phyloP scores from a whole-genome alignment of 1,284 basidiomycete species.

The Ceratorhiza oryzae-sativae region DNA sequence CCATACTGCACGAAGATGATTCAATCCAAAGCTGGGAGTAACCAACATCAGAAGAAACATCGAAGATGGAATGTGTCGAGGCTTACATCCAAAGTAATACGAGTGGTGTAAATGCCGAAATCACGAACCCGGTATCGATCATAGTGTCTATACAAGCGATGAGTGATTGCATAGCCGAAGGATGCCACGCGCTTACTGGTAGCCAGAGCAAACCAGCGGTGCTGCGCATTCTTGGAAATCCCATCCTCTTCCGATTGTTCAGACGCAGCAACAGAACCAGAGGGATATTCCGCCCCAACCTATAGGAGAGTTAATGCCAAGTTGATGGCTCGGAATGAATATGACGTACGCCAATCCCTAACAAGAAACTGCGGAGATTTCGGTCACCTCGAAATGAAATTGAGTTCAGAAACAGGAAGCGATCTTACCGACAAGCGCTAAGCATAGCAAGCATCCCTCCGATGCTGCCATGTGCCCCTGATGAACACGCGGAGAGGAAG shows the following conservation, averaged over 20 bases:
- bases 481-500: constrained; percentile 80
- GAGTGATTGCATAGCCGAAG: constrained; percentile 16
- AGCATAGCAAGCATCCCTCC: constrained; percentile 78
- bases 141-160: constrained; percentile 65
- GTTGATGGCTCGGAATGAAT: background rate
- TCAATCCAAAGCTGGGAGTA: constrained; percentile 66
- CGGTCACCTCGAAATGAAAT: constrained; percentile 3
- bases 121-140: constrained; percentile 90
- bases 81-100: constrained; percentile 85
- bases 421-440: constrained; percentile 73
- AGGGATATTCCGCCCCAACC: constrained; percentile 89
- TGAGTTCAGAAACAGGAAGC: background rate
- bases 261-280: constrained; percentile 88
- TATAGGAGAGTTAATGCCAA: background rate
- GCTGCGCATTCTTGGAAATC: constrained; percentile 79
- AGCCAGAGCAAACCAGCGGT: constrained; percentile 85
- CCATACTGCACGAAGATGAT: constrained; percentile 87
- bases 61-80: background rate
- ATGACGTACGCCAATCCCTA: constrained; percentile 68
- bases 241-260: constrained; percentile 85
- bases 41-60: background rate
- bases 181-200: constrained; percentile 64
- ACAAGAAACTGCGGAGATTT: constrained; percentile 63
- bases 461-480: constrained; percentile 76
- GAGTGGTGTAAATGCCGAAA: constrained; percentile 83